Evolutionary conservation across 108 stramenopile genomes (phyloP), one percentile per base, ranked within the genome.

Genomic region (Schizochytrium sp.): DNA sequence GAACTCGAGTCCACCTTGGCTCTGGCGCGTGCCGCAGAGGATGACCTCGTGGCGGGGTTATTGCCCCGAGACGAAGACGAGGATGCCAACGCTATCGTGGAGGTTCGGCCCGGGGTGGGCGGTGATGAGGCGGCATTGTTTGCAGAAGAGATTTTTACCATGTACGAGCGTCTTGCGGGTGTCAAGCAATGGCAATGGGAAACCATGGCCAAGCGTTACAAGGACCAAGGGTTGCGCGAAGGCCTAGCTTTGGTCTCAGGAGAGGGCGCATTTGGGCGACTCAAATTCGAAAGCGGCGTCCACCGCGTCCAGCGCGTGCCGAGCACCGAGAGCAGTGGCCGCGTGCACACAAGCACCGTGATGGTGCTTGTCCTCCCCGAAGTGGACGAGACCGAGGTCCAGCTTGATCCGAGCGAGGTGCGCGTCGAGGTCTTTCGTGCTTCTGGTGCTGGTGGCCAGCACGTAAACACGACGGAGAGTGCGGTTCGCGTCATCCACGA

Each of bases 401-500:
- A 92, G 93, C 2, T 92, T 95, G 47, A 96, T 93, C 55, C 91
- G 63, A 92, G 95, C 2, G 97, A 98, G 60, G 63, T 99, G 4
- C 93, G 93, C 71, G 94, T 98, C 43, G 97, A 98, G 60, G 95
- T 94, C 3, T 97, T 96, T 94, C 90, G 99, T 48, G 92, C 98
- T 2, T 94, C 94, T 41, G 99, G 99, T 60, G 97, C 97, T 21
- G 99, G 99, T 18, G 99, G 99, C 19, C 99, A 99, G 93, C 97
- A 98, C 92, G 99, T 99, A n/a, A 99, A 98, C 91, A 99, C 98
- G 21, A 99, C 99, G 19, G 97, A 99, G 55, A 97, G 96, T 76
- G 99, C 99, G 44, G 97, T 99, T 6, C 94, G 99, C n/a, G 89
- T 98, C 18, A 99, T 98, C 1, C 99, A 99, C 89, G 92, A 98